A percentile compares a stretch with the other conserved stretches of the same genome.
Conservation (phyloP, 495 filamentous ascomycete species). For the Umbilicaria muhlenbergii region DNA sequence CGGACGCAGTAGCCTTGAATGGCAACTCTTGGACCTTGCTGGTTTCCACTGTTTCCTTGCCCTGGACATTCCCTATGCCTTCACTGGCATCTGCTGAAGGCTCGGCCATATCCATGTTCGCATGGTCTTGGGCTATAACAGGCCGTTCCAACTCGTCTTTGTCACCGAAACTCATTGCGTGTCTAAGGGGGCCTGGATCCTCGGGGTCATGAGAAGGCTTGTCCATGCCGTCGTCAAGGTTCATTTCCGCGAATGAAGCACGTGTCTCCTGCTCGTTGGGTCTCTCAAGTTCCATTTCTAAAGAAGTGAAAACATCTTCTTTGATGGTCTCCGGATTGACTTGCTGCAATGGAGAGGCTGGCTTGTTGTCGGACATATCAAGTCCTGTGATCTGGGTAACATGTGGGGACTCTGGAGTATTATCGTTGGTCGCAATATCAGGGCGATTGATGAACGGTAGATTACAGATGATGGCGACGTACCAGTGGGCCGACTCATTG, state of each 20-base stretch:
- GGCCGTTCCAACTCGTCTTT: neutral
- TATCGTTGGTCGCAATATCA: constrained; percentile 3
- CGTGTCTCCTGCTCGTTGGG: constrained; percentile 5
- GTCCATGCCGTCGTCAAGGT: constrained; percentile 2
- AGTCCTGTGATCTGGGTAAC: too few species aligned
- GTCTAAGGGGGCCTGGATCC: constrained; percentile 5
- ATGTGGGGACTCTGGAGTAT: neutral
- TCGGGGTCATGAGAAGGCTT: constrained; percentile 1
- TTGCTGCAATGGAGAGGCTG: too few species aligned
- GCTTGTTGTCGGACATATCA: too few species aligned
- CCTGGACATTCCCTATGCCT: neutral
- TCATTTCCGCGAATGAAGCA: constrained; percentile 13
- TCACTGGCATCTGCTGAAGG: too few species aligned
- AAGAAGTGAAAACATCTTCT: too few species aligned
- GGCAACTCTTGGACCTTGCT: constrained; percentile 1
- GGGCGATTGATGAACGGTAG: constrained; percentile 35
- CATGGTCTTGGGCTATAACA: too few species aligned
- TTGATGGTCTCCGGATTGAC: too few species aligned
- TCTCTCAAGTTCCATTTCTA: neutral
- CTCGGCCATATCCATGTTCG: too few species aligned
- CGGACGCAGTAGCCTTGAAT: too few species aligned
- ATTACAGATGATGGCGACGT: constrained; percentile 91
- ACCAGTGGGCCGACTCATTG: constrained; percentile 82
- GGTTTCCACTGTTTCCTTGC: neutral
- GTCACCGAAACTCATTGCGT: neutral